A percentile compares a stretch with the other conserved stretches of the same genome.
Conservation (phyloP, 257 asterid genomes). For the Misopates orontium region DNA sequence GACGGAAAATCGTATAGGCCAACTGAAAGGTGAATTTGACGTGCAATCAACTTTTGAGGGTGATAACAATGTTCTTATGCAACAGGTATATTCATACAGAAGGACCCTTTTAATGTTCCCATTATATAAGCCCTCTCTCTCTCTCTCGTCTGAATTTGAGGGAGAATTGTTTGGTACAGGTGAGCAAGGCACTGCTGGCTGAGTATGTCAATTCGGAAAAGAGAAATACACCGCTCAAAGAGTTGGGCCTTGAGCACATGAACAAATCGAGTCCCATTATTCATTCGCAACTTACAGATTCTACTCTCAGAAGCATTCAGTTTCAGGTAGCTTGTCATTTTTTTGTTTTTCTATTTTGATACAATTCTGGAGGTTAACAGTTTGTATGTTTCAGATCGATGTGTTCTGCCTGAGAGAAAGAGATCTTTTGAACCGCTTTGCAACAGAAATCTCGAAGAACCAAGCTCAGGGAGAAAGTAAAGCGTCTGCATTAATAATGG, state of each 20-base stretch:
- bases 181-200: conserved; percentile 85
- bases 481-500: conserved; percentile 67
- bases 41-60: conserved; percentile 97
- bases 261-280: conserved; percentile 62
- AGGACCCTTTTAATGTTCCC: too few relatives aligned
- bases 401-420: conserved; percentile 84
- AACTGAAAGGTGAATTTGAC: conserved; percentile 81
- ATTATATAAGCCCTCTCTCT: too few relatives aligned
- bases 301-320: conserved; percentile 44
- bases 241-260: conserved; percentile 93
- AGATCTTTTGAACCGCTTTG: conserved; percentile 72
- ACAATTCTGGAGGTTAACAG: too few relatives aligned
- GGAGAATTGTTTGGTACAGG: conserved; percentile 43
- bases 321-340: conserved; percentile 65
- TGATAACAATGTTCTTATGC: conserved; percentile 96
- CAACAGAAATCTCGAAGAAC: conserved; percentile 58
- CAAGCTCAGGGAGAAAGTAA: conserved; percentile 81
- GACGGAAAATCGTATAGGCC: conserved; percentile 92
- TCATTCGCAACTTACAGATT: conserved; percentile 56
- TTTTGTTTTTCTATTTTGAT: too few relatives aligned
- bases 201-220: conserved; percentile 60
- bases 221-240: conserved; percentile 67
- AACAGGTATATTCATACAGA: conserved; percentile 54
- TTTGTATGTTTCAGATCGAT: conserved; percentile 47
- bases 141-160: neutral